These are phyloP conservation scores for Fusarium oxysporum DNA, from an alignment of 2,329 filamentous ascomycete species.

Conservation along the genomic window DNA sequence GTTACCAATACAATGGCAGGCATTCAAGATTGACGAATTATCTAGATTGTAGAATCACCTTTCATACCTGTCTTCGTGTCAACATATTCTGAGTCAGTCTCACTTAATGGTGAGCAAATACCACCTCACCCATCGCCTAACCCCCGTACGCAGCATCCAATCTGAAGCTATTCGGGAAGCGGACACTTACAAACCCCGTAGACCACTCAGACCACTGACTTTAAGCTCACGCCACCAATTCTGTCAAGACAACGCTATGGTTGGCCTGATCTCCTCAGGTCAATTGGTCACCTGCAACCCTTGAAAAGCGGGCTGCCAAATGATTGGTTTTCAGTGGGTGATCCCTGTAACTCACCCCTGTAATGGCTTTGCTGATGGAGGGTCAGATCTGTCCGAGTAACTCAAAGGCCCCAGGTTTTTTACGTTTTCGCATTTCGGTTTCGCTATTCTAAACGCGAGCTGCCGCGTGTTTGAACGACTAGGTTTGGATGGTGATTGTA, in stretches of 20 bases:
- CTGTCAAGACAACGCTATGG: background rate
- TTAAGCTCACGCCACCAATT: constrained; percentile 21
- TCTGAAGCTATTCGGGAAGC: constrained; percentile 10
- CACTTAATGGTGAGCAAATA: background rate
- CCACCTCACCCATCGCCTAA: background rate
- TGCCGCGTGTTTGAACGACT: background rate
- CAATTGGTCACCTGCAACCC: constrained; percentile 13
- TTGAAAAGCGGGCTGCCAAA: constrained; percentile 7
- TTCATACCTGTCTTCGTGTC: background rate
- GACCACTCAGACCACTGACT: background rate
- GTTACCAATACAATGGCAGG: too few species aligned
- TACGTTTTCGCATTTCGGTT: constrained; percentile 27
- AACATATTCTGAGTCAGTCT: background rate
- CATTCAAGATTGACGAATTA: fast-evolving
- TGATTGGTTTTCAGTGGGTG: background rate
- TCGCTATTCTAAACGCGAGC: constrained; percentile 21
- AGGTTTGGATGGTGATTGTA: background rate
- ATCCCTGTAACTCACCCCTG: background rate
- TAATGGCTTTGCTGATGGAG: constrained; percentile 4
- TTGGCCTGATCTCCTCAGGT: constrained; percentile 6
- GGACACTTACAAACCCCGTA: background rate
- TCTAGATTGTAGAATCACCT: background rate
- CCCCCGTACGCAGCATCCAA: background rate
- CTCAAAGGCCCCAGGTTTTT: constrained; percentile 36
- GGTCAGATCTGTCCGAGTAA: constrained; percentile 33